Conservation (phyloP, 1,284 basidiomycete genomes). For the Trichosporon sp. region DNA sequence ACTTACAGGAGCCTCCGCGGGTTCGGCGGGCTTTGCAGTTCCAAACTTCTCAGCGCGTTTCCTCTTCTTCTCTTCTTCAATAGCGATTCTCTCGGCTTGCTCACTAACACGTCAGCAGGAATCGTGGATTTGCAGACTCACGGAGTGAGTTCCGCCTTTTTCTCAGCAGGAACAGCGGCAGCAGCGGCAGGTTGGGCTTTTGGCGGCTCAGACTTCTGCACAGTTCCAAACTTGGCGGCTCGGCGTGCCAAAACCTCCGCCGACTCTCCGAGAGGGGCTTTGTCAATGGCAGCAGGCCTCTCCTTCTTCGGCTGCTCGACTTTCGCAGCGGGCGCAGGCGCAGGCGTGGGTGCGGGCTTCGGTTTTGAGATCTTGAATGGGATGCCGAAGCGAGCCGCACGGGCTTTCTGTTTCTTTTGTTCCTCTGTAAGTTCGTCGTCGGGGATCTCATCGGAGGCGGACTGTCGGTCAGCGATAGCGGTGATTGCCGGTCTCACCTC, state of each 20-base stretch:
- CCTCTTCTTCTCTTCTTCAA: conserved; percentile 50
- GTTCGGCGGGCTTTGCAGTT: conserved; percentile 12
- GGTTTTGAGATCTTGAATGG: conserved; percentile 31
- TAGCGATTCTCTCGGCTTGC: conserved; percentile 29
- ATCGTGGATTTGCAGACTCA: conserved; percentile 18
- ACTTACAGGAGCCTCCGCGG: conserved; percentile 27
- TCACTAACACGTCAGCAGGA: conserved; percentile 25
- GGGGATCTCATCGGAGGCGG: conserved; percentile 5
- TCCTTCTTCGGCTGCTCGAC: conserved; percentile 11
- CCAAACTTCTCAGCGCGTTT: conserved; percentile 50
- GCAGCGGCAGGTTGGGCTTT: too few species aligned
- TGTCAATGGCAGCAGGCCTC: conserved; percentile 33
- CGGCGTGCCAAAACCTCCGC: conserved; percentile 40
- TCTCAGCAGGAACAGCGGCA: conserved; percentile 12
- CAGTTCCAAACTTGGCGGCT: conserved; percentile 43
- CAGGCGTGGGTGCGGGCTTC: conserved; percentile 7
- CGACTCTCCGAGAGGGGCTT: conserved; percentile 29
- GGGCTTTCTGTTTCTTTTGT: conserved; percentile 41
- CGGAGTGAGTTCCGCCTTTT: conserved; percentile 33
- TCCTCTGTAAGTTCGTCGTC: conserved; percentile 32
- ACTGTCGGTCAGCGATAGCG: background rate
- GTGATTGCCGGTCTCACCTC: background rate
- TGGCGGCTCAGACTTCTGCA: conserved; percentile 33
- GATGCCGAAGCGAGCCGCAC: conserved; percentile 46
- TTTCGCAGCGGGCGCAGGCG: conserved; percentile 10